phyloP scores from a whole-genome alignment of 2,329 filamentous ascomycete genomes.

The Zymoseptoria crescenta region DNA sequence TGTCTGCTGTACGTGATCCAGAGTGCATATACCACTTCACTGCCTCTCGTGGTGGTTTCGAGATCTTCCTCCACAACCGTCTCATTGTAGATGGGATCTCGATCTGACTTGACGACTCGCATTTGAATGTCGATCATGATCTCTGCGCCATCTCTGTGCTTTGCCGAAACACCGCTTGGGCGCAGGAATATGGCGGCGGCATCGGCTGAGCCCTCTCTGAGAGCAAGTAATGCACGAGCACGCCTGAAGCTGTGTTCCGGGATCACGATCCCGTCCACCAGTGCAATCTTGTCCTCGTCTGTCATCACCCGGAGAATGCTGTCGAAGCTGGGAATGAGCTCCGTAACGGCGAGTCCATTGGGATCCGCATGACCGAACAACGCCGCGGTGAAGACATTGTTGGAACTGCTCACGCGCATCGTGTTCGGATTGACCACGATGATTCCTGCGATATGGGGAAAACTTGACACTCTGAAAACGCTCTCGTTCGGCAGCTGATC shows the following conservation, averaged over 20 bases:
- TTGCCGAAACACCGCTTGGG: slow-evolving; percentile 75
- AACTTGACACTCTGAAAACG: slow-evolving; percentile 80
- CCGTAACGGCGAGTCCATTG: slow-evolving; percentile 69
- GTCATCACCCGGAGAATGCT: slow-evolving; percentile 71
- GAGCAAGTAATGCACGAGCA: slow-evolving; percentile 72
- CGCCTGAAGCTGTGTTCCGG: slow-evolving; percentile 93
- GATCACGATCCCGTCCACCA: slow-evolving; percentile 91
- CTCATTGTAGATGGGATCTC: slow-evolving; percentile 51
- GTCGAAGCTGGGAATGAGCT: slow-evolving; percentile 81
- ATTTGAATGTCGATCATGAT: slow-evolving; percentile 95
- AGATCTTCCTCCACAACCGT: slow-evolving; percentile 59
- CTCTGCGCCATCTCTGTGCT: slow-evolving; percentile 82
- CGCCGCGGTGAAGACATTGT: slow-evolving; percentile 86
- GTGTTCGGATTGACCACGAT: slow-evolving; percentile 77
- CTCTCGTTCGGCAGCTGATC: slow-evolving; percentile 62
- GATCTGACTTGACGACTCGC: slow-evolving; percentile 88
- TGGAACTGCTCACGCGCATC: slow-evolving; percentile 80
- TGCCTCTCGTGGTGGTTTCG: slow-evolving; percentile 44
- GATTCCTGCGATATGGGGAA: slow-evolving; percentile 95
- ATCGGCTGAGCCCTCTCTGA: slow-evolving; percentile 76
- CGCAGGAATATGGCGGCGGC: slow-evolving; percentile 68
- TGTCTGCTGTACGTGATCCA: slow-evolving; percentile 97
- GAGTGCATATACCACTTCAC: slow-evolving; percentile 83
- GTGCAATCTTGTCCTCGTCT: slow-evolving; percentile 74
- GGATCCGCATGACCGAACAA: slow-evolving; percentile 84